Evolutionary conservation across 2,329 filamentous ascomycete genomes (phyloP).

Genomic region (Coleophoma crateriformis): DNA sequence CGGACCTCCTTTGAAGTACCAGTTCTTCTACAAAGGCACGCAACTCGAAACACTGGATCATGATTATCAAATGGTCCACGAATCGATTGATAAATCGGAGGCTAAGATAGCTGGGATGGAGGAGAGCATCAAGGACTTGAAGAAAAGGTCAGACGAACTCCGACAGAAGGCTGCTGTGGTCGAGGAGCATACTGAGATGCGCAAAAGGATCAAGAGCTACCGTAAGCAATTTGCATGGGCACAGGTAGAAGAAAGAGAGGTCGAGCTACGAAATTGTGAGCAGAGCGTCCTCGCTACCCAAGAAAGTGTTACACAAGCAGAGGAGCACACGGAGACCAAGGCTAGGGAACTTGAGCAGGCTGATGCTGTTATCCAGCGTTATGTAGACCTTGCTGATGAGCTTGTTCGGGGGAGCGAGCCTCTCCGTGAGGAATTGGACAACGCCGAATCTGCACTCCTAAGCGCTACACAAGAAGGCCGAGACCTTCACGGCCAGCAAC

Average conservation of each 20-base stretch:
- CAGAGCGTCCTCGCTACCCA: slow-evolving; percentile 26
- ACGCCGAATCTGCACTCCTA: slow-evolving; percentile 47
- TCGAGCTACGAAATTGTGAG: slow-evolving; percentile 36
- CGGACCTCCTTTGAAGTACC: slow-evolving; percentile 81
- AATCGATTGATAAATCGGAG: slow-evolving; percentile 69
- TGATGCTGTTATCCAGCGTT: slow-evolving; percentile 28
- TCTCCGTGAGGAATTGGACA: slow-evolving; percentile 38
- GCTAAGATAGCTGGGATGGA: slow-evolving; percentile 54
- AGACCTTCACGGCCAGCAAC: slow-evolving; percentile 56
- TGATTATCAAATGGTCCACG: slow-evolving; percentile 80
- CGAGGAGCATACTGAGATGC: slow-evolving; percentile 60
- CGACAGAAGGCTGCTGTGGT: slow-evolving; percentile 59
- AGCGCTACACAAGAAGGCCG: slow-evolving; percentile 46
- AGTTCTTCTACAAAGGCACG: slow-evolving; percentile 91
- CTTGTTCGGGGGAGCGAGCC: slow-evolving; percentile 29
- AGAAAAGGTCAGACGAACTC: slow-evolving; percentile 54
- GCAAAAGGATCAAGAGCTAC: slow-evolving; percentile 52
- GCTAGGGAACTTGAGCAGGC: slow-evolving; percentile 28
- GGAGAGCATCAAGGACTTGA: slow-evolving; percentile 58
- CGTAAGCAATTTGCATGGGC: slow-evolving; percentile 75
- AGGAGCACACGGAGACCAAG: slow-evolving; percentile 44
- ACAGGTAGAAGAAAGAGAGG: slow-evolving; percentile 75
- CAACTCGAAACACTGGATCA: slow-evolving; percentile 88
- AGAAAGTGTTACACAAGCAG: slow-evolving; percentile 29
- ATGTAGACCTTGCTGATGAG: slow-evolving; percentile 15